Conservation (phyloP, 2,329 filamentous ascomycete genomes). For the Penicillium brevicompactum region DNA sequence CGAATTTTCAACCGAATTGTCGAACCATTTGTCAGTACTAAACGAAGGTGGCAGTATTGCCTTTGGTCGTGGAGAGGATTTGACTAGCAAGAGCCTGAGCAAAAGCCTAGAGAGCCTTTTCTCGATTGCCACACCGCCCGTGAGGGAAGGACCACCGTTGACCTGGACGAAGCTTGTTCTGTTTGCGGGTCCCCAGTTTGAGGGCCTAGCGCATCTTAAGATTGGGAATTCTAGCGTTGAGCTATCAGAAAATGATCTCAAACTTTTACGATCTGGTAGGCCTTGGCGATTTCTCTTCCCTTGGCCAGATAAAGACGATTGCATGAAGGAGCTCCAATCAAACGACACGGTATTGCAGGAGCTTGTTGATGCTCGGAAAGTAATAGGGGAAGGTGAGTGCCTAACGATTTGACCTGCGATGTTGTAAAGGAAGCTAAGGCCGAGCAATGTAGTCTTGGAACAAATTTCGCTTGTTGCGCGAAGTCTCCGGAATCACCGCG, state of each 20-base stretch:
- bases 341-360: conserved; percentile 1
- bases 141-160: conserved; percentile 3
- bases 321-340: conserved; percentile 4
- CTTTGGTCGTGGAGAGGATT: conserved; percentile 5
- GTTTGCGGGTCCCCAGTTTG: conserved; percentile 1
- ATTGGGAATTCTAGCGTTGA: conserved; percentile 4
- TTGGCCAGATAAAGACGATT: not conserved
- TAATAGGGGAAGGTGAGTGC: conserved; percentile 1
- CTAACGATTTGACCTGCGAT: not conserved
- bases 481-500: not conserved
- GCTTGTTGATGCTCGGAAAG: not conserved
- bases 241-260: conserved; percentile 1
- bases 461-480: conserved; percentile 3
- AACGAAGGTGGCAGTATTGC: conserved; percentile 5
- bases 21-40: conserved; percentile 5
- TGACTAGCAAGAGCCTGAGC: conserved; percentile 1
- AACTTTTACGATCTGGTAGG: conserved; percentile 5
- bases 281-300: not conserved
- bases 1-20: not conserved
- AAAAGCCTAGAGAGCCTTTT: conserved; percentile 3
- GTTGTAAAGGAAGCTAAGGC: not conserved
- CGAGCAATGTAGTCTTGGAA: conserved; percentile 1
- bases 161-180: conserved; percentile 2
- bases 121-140: not conserved
- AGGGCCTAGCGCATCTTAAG: conserved; percentile 3